These are phyloP conservation scores for Suillus bovinus DNA, from an alignment of 768 basidiomycete genomes.

Conservation along the genomic window DNA sequence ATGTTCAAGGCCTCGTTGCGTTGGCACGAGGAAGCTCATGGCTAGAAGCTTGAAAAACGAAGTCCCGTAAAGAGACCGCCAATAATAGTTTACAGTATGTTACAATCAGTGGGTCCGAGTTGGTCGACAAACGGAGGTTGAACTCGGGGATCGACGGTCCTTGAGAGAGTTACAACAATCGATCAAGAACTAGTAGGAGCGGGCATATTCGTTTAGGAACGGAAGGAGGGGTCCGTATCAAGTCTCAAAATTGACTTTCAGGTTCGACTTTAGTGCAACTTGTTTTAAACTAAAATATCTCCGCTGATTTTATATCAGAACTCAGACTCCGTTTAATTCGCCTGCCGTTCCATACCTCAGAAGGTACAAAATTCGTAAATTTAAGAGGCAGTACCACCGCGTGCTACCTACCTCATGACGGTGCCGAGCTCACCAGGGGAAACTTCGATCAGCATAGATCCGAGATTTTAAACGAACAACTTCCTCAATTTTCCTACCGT, in stretches of 20 bases:
- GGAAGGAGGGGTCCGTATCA: background rate
- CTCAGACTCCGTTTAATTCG: slow-evolving; percentile 9
- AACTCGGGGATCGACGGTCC: slow-evolving; percentile 17
- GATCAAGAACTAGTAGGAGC: slow-evolving; percentile 16
- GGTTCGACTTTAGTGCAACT: slow-evolving; percentile 24
- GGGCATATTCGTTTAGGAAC: slow-evolving; percentile 1
- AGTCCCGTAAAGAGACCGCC: slow-evolving; percentile 19
- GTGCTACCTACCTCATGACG: slow-evolving; percentile 15
- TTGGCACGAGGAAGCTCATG: slow-evolving; percentile 38
- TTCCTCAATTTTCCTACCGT: slow-evolving; percentile 1
- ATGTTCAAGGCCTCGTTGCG: slow-evolving; percentile 33
- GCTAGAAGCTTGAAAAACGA: slow-evolving; percentile 20
- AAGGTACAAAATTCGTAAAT: slow-evolving; percentile 4
- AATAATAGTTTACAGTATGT: slow-evolving; percentile 23
- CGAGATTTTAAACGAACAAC: slow-evolving; percentile 23
- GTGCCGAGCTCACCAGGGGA: slow-evolving; percentile 23
- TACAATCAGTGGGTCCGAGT: slow-evolving; percentile 14
- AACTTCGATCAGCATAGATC: slow-evolving; percentile 32
- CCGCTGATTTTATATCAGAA: slow-evolving; percentile 22
- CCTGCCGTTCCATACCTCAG: background rate
- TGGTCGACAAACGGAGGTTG: slow-evolving; percentile 19
- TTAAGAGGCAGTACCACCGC: slow-evolving; percentile 3
- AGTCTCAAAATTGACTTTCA: slow-evolving; percentile 9
- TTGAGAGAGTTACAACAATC: slow-evolving; percentile 11
- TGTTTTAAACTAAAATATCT: slow-evolving; percentile 24